These are phyloP conservation scores for Chamaecrista fasciculata DNA, from an alignment of 306 rosid genomes.

Conservation along the genomic window DNA sequence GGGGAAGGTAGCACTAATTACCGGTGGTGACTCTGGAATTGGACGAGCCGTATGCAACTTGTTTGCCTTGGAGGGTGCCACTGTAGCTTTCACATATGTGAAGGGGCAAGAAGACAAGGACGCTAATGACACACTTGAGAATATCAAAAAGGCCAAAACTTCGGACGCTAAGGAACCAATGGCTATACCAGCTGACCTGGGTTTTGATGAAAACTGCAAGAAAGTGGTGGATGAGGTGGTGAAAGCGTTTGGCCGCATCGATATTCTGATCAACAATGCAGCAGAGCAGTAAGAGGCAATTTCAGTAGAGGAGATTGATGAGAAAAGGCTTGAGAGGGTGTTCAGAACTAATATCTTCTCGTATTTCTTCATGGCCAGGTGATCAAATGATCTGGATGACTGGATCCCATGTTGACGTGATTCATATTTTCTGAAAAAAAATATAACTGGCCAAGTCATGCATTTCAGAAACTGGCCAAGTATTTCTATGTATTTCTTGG, in stretches of 20 bases:
- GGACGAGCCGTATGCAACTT: slow-evolving; percentile 67
- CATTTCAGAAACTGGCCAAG: too few species aligned
- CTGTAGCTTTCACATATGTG: slow-evolving; percentile 73
- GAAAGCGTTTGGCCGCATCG: slow-evolving; percentile 55
- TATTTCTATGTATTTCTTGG: slow-evolving; percentile 69
- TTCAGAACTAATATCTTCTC: slow-evolving; percentile 77
- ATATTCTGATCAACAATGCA: slow-evolving; percentile 69
- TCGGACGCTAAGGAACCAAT: slow-evolving; percentile 56
- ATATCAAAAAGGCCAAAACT: slow-evolving; percentile 49
- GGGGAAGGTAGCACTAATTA: slow-evolving; percentile 81
- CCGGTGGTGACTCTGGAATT: slow-evolving; percentile 83
- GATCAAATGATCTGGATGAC: too few species aligned
- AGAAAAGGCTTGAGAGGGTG: slow-evolving; percentile 61
- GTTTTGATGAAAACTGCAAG: slow-evolving; percentile 71
- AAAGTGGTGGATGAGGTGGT: slow-evolving; percentile 55
- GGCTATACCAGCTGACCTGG: slow-evolving; percentile 71
- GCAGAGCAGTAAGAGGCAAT: slow-evolving; percentile 59
- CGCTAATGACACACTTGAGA: slow-evolving; percentile 56
- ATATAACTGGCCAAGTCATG: too few species aligned
- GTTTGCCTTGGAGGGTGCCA: slow-evolving; percentile 77
- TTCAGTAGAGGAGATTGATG: slow-evolving; percentile 69
- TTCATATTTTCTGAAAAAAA: background rate
- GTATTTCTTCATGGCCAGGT: slow-evolving; percentile 62
- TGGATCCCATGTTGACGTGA: background rate
- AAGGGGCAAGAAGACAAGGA: slow-evolving; percentile 71